Evolutionary conservation across 495 filamentous ascomycete genomes (phyloP).

Genomic region (Chlorociboria aeruginascens): DNA sequence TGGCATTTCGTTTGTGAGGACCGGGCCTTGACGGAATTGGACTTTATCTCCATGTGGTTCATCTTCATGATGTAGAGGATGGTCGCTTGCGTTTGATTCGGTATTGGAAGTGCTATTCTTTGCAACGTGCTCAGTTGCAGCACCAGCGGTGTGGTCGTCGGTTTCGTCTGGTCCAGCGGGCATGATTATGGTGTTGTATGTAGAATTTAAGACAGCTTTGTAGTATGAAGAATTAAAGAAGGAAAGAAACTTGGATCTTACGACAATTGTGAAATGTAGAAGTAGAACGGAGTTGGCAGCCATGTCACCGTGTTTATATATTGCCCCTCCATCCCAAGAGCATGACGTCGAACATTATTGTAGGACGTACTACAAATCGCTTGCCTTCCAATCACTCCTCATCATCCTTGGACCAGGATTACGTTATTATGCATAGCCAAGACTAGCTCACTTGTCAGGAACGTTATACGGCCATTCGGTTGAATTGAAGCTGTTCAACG

Average conservation of each 20-base stretch:
- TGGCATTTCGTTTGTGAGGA: slow-evolving; percentile 32
- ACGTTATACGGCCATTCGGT: background rate
- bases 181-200: slow-evolving; percentile 11
- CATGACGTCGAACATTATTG: slow-evolving; percentile 6
- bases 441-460: background rate
- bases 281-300: too few relatives aligned
- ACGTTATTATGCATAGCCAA: too few relatives aligned
- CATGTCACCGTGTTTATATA: background rate
- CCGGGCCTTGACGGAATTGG: slow-evolving; percentile 35
- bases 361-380: background rate
- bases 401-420: background rate
- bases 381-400: background rate
- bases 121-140: slow-evolving; percentile 20
- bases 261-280: too few relatives aligned
- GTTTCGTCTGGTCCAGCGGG: slow-evolving; percentile 20
- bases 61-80: slow-evolving; percentile 15
- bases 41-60: slow-evolving; percentile 23
- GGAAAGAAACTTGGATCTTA: too few relatives aligned
- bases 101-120: slow-evolving; percentile 21
- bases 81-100: slow-evolving; percentile 17
- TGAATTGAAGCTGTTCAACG: background rate
- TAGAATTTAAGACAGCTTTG: too few relatives aligned
- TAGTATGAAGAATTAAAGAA: too few relatives aligned
- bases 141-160: slow-evolving; percentile 11
- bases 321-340: slow-evolving; percentile 7